phyloP scores from a whole-genome alignment of 768 basidiomycete species.

The Mycena chlorophos region DNA sequence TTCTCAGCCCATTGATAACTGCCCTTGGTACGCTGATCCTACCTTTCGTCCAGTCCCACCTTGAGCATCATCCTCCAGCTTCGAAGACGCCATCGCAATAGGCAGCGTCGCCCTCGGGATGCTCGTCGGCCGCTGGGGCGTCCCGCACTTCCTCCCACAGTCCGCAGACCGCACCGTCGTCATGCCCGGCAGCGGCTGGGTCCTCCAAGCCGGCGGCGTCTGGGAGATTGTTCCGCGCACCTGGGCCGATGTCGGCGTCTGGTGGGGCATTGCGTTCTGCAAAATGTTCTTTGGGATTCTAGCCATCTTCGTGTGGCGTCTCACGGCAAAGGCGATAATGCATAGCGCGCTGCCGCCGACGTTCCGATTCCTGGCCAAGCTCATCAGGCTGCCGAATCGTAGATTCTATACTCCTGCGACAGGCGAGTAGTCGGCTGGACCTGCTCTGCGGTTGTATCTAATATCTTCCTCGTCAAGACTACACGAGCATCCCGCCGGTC shows the following conservation, averaged over 20 bases:
- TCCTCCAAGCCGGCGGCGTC: conserved; percentile 27
- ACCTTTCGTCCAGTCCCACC: conserved; percentile 45
- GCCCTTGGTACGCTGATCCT: conserved; percentile 95
- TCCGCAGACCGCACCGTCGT: conserved; percentile 29
- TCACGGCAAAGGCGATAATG: conserved; percentile 76
- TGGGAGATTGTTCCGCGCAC: conserved; percentile 40
- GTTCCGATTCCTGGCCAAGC: conserved; percentile 72
- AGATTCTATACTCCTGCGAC: conserved; percentile 91
- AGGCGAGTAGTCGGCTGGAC: too few species aligned
- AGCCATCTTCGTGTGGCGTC: conserved; percentile 83
- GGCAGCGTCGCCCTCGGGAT: conserved; percentile 82
- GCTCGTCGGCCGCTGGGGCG: conserved; percentile 67
- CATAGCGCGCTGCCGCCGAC: conserved; percentile 78
- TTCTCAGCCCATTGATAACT: conserved; percentile 64
- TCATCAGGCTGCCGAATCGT: conserved; percentile 74
- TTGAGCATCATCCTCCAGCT: conserved; percentile 91
- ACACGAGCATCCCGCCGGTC: conserved; percentile 60
- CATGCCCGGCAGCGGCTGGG: conserved; percentile 62
- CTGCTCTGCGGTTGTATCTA: too few species aligned
- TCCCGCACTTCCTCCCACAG: conserved; percentile 43
- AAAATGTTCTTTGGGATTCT: conserved; percentile 68
- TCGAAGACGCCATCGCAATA: conserved; percentile 95
- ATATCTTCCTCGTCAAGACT: too few species aligned
- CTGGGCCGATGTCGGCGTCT: conserved; percentile 41
- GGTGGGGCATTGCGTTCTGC: conserved; percentile 47